These are phyloP conservation scores for Calonectria pseudoturangicola DNA, from an alignment of 2,329 filamentous ascomycete species.

Conservation along the genomic window DNA sequence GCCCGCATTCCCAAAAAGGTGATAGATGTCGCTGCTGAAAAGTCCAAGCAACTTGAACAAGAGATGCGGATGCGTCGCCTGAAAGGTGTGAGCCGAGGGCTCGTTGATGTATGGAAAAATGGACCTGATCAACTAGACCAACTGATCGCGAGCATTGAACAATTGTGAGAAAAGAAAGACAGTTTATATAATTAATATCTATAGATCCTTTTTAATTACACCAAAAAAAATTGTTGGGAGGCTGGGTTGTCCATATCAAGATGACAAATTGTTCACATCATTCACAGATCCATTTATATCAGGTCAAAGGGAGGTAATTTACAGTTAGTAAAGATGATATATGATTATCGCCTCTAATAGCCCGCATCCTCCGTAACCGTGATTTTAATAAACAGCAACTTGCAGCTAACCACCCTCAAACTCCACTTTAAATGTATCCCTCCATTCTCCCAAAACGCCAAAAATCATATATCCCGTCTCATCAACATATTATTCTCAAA, in stretches of 20 bases:
- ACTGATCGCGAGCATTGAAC: conserved; percentile 74
- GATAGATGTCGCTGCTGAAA: conserved; percentile 85
- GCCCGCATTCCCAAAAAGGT: conserved; percentile 87
- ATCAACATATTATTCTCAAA: conserved; percentile 11
- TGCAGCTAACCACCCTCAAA: conserved; percentile 4
- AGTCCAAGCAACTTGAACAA: conserved; percentile 87
- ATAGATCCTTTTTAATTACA: background rate
- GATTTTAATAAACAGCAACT: conserved; percentile 22
- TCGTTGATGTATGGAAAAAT: conserved; percentile 64
- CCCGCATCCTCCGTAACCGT: background rate
- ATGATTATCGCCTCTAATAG: conserved; percentile 19
- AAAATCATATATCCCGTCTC: conserved; percentile 14
- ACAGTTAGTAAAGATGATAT: conserved; percentile 20
- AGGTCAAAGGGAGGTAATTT: background rate
- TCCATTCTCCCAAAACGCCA: conserved; percentile 28
- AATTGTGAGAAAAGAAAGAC: conserved; percentile 66
- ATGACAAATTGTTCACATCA: background rate
- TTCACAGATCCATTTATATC: background rate
- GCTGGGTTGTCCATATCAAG: background rate
- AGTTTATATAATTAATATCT: conserved; percentile 6
- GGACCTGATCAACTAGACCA: conserved; percentile 69
- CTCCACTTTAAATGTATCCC: conserved; percentile 31
- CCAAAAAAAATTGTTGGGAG: background rate
- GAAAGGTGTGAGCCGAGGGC: conserved; percentile 65
- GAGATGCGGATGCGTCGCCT: conserved; percentile 80